Base-by-base conservation (phyloP, 2,329 filamentous ascomycete genomes). In the Ceratocystis huliohia region DNA sequence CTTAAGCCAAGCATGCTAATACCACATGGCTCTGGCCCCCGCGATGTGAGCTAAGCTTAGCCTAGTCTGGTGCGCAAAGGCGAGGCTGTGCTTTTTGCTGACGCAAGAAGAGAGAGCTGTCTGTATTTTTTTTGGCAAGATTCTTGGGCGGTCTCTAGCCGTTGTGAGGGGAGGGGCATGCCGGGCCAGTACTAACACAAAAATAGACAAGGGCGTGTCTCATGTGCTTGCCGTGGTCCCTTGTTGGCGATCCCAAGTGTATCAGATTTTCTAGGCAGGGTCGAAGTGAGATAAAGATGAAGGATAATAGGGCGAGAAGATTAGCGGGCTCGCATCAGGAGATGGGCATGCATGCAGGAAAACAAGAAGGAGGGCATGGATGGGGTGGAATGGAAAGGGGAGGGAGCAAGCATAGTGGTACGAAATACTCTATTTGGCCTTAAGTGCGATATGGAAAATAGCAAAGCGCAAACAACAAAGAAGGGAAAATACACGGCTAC, bases 191-290 rank as follows among this genome's bases (percentile, higher is more conserved):
- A 56, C 56, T 5, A 59, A 13, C 15, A 7, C 4, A 53, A 25
- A 53, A 59, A 30, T 30, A 33, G 15, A 37, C 56, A 37, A 33
- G 56, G 56, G 22, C 20, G 25, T 59, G 56, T 59, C 28, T 59
- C 56, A 59, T 17, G n/a, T 33, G 56, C 56, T 33, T n/a, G 56
- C 25, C 20, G 15, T n/a, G 15, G 15, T n/a, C 6, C 56, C 56
- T 17, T 59, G 25, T n/a, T 28, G 33, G 56, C 37, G 56, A 59
- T 33, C 56, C 56, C 17, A 20, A 59, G 56, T 59, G 56, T 59
- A 33, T 59, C 56, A 59, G 56, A 30, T 37, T 59, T 33, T 20
- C 25, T n/a, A 13, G 56, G 56, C 56, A 59, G 15, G 56, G 13
- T 30, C 30, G 17, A 15, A 59, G 30, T 7, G 7, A 33, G 28